These are phyloP conservation scores for Kregervanrija fluxuum DNA, from an alignment of 805 yeast genomes.

Conservation along the genomic window DNA sequence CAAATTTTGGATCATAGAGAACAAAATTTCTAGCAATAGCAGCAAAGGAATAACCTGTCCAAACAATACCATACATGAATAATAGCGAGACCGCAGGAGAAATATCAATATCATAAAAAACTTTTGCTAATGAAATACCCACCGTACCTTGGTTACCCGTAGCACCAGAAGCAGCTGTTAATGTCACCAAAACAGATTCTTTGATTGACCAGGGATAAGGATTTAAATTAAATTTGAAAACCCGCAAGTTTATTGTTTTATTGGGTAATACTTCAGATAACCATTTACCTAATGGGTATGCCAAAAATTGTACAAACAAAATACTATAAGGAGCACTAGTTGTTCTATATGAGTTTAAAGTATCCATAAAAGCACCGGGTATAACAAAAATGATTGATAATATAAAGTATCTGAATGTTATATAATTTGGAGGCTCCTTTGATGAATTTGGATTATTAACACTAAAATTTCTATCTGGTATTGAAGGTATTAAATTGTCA, in stretches of 20 bases:
- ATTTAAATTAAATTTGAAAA: constrained; percentile 31
- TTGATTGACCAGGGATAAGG: constrained; percentile 54
- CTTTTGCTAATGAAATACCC: constrained; percentile 39
- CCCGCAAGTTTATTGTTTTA: constrained; percentile 14
- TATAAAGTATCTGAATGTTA: constrained; percentile 31
- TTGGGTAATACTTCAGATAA: constrained; percentile 36
- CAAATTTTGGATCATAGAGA: constrained; percentile 40
- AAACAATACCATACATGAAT: constrained; percentile 46
- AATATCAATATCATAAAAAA: constrained; percentile 34
- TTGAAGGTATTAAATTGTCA: no score
- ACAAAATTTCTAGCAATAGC: constrained; percentile 41
- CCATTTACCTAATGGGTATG: constrained; percentile 41
- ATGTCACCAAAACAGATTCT: constrained; percentile 45
- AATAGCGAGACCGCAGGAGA: constrained; percentile 31
- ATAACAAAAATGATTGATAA: constrained; percentile 29
- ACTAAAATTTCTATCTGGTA: no score
- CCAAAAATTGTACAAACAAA: constrained; percentile 43
- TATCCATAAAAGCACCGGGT: constrained; percentile 35
- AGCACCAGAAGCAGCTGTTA: constrained; percentile 46
- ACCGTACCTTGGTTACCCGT: constrained; percentile 45
- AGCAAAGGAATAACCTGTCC: constrained; percentile 46
- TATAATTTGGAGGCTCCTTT: constrained; percentile 18
- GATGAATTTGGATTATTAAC: not conserved
- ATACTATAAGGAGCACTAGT: constrained; percentile 42
- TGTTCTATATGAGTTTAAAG: constrained; percentile 29